Conservation (phyloP, 805 yeast genomes). For the Barnettozyma wickerhamii region DNA sequence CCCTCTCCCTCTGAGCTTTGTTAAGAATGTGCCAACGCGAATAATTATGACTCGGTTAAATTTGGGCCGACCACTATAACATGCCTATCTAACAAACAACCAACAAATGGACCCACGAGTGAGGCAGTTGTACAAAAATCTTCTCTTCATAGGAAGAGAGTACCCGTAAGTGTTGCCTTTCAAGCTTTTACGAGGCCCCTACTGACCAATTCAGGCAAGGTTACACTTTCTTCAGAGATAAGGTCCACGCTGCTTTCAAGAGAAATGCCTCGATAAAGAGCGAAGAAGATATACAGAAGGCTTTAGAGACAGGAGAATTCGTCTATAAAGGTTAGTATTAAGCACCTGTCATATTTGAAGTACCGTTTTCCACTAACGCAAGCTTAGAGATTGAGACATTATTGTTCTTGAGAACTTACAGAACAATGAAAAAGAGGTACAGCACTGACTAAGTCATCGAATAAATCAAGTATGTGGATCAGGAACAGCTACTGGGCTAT, state of each 20-base stretch:
- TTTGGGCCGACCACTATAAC: too few relatives aligned
- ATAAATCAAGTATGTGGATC: too few relatives aligned
- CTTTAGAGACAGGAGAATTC: constrained; percentile 17
- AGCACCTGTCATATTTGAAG: too few relatives aligned
- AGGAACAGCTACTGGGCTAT: too few relatives aligned
- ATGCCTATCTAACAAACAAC: too few relatives aligned
- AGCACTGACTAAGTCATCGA: constrained; percentile 1
- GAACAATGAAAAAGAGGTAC: constrained; percentile 20
- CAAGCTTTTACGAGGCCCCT: neutral
- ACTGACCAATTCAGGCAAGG: constrained; percentile 13
- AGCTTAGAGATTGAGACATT: constrained; percentile 22
- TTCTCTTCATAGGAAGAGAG: constrained; percentile 18
- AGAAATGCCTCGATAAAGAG: constrained; percentile 1
- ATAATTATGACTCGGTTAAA: too few relatives aligned
- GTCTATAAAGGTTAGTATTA: constrained; percentile 17
- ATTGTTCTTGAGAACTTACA: constrained; percentile 18
- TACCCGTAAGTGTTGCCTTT: constrained; percentile 15
- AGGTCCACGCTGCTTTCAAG: constrained; percentile 13
- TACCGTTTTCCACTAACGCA: too few relatives aligned
- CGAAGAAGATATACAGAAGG: constrained; percentile 11
- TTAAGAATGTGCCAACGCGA: neutral
- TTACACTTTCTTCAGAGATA: constrained; percentile 12
- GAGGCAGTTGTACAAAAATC: constrained; percentile 14
- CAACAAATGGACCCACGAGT: constrained; percentile 23
- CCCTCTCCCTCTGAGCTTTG: too few relatives aligned